A percentile compares a stretch with the other conserved stretches of the same genome.
Evolutionary conservation across 1,284 basidiomycete species (phyloP).

Genomic region (Stereum hirsutum): DNA sequence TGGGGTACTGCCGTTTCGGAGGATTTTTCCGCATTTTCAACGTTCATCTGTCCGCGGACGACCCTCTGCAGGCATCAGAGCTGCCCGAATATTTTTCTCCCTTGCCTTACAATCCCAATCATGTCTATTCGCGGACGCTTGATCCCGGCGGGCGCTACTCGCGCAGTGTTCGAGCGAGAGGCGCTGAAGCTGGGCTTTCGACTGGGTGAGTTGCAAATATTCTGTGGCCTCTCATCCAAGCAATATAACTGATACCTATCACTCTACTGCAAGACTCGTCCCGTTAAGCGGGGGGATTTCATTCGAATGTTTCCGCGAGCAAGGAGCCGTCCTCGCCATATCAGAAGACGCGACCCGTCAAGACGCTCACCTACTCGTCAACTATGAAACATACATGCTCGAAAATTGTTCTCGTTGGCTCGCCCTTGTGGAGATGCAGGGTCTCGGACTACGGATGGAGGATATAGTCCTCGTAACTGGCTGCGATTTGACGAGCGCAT

Average conservation of each 20-base stretch:
- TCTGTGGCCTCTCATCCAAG: no score
- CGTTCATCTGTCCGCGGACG: not conserved
- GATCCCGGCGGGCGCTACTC: not conserved
- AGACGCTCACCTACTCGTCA: not conserved
- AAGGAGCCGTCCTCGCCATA: not conserved
- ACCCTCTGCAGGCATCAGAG: not conserved
- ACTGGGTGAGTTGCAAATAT: no score
- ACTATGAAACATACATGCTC: not conserved
- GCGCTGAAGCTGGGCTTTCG: no score
- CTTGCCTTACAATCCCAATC: not conserved
- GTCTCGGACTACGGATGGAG: not conserved
- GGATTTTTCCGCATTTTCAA: not conserved
- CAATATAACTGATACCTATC: no score
- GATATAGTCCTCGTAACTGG: not conserved
- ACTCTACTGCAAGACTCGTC: not conserved
- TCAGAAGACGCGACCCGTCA: not conserved
- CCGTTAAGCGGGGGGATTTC: not conserved
- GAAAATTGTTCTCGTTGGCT: not conserved
- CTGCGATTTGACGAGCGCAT: not conserved
- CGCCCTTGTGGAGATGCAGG: not conserved
- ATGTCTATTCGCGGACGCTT: not conserved
- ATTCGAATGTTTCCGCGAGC: not conserved
- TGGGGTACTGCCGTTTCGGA: not conserved
- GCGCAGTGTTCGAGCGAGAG: not conserved
- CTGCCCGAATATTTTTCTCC: not conserved